These are phyloP conservation scores for Dioscorea alata DNA, from an alignment of 106 monocot genomes.

Conservation along the genomic window DNA sequence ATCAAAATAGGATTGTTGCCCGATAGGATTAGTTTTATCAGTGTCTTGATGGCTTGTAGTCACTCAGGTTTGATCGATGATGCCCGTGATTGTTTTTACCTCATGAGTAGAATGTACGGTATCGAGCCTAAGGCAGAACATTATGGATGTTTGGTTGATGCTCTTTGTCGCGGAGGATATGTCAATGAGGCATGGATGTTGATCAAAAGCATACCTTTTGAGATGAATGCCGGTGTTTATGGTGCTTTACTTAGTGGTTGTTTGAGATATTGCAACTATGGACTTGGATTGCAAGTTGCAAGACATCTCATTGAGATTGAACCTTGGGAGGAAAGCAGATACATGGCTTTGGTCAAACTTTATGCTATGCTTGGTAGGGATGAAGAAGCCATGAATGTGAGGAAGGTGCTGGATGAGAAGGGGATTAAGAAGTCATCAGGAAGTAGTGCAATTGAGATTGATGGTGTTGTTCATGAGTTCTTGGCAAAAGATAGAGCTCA, in stretches of 20 bases:
- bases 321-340: constrained; percentile 33
- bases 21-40: constrained; percentile 43
- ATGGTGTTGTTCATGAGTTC: constrained; percentile 45
- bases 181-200: constrained; percentile 36
- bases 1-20: constrained; percentile 28
- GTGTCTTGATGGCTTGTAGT: constrained; percentile 41
- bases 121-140: constrained; percentile 29
- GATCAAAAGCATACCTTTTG: constrained; percentile 29
- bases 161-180: constrained; percentile 31
- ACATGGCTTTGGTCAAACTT: constrained; percentile 32
- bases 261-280: constrained; percentile 17
- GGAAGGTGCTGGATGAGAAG: constrained; percentile 17
- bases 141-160: constrained; percentile 53
- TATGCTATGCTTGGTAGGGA: constrained; percentile 20
- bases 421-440: constrained; percentile 25
- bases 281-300: constrained; percentile 37
- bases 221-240: constrained; percentile 23
- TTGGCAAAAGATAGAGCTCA: constrained; percentile 28
- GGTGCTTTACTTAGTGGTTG: constrained; percentile 49
- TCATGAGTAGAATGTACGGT: constrained; percentile 26
- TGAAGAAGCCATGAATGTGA: constrained; percentile 20
- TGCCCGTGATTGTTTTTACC: constrained; percentile 24
- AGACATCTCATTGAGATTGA: constrained; percentile 29
- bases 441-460: constrained; percentile 48
- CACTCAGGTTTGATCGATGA: constrained; percentile 32